Base-by-base conservation (phyloP, 352 stramenopile genomes). In the Globisporangium polare region DNA sequence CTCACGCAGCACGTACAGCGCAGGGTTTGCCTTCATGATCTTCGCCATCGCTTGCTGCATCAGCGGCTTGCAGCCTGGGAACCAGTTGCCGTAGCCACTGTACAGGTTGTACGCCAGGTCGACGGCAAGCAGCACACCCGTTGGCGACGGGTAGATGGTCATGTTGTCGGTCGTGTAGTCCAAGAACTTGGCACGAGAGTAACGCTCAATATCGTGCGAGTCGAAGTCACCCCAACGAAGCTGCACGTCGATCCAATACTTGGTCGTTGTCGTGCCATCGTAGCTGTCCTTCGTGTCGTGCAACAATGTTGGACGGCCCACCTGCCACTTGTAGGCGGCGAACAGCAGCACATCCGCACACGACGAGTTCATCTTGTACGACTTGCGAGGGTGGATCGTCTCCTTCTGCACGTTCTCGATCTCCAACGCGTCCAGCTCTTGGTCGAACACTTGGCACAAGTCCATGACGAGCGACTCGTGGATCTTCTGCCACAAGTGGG, bases 151-250 rank as follows among this genome's bases (percentile, higher is more conserved):
- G 73, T 99, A 99, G 50, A 99, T 99, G 61, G 95, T 99, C 97
- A 99, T 99, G 78, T 99, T 99, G 75, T 99, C 98, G 42, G 97
- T 99, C 15, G 97, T 99, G 85, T 99, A 99, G 67, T 99, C 98
- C 49, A 99, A 73, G 79, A 99, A 99, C 80, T 99, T 99, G 50
- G 97, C 97, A 56, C 97, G 89, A 5, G 93, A 81, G 72, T 99
- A 99, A 17, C 98, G 92, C 74, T 99, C 98, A 69, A 99, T 98
- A 72, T 99, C 98, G 78, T 99, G 97, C 33, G 94, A 99, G 80
- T 99, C 98, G 68, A 99, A 99, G 77, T 99, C 98, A 50, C 98
- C 98, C 98, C 98, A 99, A 20, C 97, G 90, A 29, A 99, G 81
- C 81, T 99, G 98, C 59, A 99, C 93, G 79, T 99, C 98, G 66